Base-by-base conservation (phyloP, 2,329 filamentous ascomycete species). In the Talaromyces islandicus region DNA sequence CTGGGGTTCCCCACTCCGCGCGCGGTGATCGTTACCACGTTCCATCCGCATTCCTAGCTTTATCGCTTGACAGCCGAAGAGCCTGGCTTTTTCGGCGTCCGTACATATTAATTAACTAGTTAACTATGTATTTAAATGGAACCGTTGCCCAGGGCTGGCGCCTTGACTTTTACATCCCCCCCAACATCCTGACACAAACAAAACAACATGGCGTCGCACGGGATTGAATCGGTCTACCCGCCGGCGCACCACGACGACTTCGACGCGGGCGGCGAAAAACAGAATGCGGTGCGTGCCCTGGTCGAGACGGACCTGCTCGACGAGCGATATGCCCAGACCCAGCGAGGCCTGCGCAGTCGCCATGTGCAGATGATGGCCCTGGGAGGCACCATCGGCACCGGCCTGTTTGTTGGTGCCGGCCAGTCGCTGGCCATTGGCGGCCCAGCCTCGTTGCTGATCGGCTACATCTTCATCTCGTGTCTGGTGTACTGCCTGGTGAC, bases 361-460 rank as follows among this genome's bases (percentile, higher is more conserved):
- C 83, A 85, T 68, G 82, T 85, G 56, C 81, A 84, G 62, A 83
- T 85, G 70, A 84, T 85, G 60, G 83, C 83, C 14, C 76, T 86
- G 14, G 82, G 83, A 58, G 83, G 83, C 60, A 83, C 82, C 4
- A 85, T 85, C 61, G 79, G 80, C 46, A 83, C 81, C 2, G 82
- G 82, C 62, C 70, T 84, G 0, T 84, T 85, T 68, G 74, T 85
- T 10, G 80, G 80, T 53, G 80, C 81, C 1, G 83, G 83, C 43
- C 74, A 77, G 61, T 79, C 81, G 1, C 79, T 85, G 32, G 75
- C 77, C 25, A 78, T 76, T 25, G 82, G 77, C 29, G 83, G 81
- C 3, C 82, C 82, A 2, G 73, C 82, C 0, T 80, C 80, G 24
- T 75, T 82, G 27, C 70, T 85, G 0, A 69, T 85, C 5, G 81